Conservation (phyloP, 768 basidiomycete species). For the Udeniomyces megalosporus region DNA sequence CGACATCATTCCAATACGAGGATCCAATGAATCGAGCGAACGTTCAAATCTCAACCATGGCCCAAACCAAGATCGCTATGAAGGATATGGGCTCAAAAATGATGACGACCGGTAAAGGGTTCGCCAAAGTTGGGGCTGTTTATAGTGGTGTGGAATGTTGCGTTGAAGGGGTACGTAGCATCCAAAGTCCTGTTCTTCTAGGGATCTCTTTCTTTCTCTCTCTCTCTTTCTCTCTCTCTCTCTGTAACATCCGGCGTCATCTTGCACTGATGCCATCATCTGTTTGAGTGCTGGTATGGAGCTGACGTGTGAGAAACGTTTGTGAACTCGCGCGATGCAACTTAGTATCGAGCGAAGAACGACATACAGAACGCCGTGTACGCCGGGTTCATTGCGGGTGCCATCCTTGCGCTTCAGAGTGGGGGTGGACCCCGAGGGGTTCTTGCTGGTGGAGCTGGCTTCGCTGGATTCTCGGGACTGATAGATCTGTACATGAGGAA, state of each 20-base stretch:
- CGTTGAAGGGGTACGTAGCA: slow-evolving; percentile 81
- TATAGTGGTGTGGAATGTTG: slow-evolving; percentile 94
- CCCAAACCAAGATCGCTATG: slow-evolving; percentile 65
- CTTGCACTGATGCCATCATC: not conserved
- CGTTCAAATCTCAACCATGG: slow-evolving; percentile 15
- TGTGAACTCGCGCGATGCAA: not conserved
- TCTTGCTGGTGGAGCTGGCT: slow-evolving; percentile 73
- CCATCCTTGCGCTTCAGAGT: slow-evolving; percentile 67
- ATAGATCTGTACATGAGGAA: slow-evolving; percentile 45
- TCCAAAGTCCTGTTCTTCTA: too few relatives aligned
- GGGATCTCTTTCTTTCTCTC: not conserved
- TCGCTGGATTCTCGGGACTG: slow-evolving; percentile 80
- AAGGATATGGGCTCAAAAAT: slow-evolving; percentile 89
- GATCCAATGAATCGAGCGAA: slow-evolving; percentile 48
- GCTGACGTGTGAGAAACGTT: too few relatives aligned
- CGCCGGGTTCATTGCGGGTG: slow-evolving; percentile 77
- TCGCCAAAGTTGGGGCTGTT: slow-evolving; percentile 82
- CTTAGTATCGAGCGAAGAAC: slow-evolving; percentile 84
- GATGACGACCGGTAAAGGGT: slow-evolving; percentile 77
- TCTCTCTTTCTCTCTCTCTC: not conserved
- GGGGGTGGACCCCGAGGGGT: slow-evolving; percentile 57
- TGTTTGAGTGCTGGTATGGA: too few relatives aligned
- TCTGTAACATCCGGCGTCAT: not conserved
- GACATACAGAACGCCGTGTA: slow-evolving; percentile 82
- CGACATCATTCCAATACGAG: slow-evolving; percentile 83